These are phyloP conservation scores for Termitomyces sp. DNA, from an alignment of 768 basidiomycete species.

Conservation along the genomic window DNA sequence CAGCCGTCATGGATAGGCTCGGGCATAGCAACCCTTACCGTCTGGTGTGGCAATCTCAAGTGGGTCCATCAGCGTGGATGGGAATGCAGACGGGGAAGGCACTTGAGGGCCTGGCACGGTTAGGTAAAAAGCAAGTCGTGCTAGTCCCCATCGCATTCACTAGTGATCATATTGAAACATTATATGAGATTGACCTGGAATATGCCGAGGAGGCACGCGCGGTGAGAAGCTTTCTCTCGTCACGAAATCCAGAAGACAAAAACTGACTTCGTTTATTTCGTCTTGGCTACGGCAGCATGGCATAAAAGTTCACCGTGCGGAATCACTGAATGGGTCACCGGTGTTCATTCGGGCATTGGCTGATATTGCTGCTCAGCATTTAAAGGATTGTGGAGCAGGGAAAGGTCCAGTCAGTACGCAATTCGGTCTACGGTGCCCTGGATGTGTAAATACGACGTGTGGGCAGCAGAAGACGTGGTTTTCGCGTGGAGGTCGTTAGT, in stretches of 20 bases:
- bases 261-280: slow-evolving; percentile 7
- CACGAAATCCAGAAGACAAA: slow-evolving; percentile 10
- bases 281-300: slow-evolving; percentile 61
- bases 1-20: slow-evolving; percentile 89
- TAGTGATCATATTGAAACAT: slow-evolving; percentile 97
- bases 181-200: slow-evolving; percentile 95
- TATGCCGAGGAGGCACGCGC: slow-evolving; percentile 88
- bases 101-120: slow-evolving; percentile 78
- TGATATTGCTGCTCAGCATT: slow-evolving; percentile 82
- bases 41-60: slow-evolving; percentile 96
- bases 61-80: slow-evolving; percentile 97
- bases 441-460: slow-evolving; percentile 89
- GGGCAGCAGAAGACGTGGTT: slow-evolving; percentile 89
- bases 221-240: slow-evolving; percentile 43
- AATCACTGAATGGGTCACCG: slow-evolving; percentile 92
- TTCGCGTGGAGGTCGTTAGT: slow-evolving; percentile 62
- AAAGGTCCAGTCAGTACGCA: slow-evolving; percentile 73
- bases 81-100: slow-evolving; percentile 94
- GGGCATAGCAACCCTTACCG: slow-evolving; percentile 83
- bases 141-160: slow-evolving; percentile 98
- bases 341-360: slow-evolving; percentile 94
- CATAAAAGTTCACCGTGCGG: slow-evolving; percentile 84
- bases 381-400: slow-evolving; percentile 59
- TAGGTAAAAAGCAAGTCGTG: slow-evolving; percentile 74
- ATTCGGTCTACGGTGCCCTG: slow-evolving; percentile 86